Percentiles rank a stretch among this genome's conserved stretches.
Evolutionary conservation across 139 green algal species (phyloP).

Genomic region (Haematococcus lacustris): DNA sequence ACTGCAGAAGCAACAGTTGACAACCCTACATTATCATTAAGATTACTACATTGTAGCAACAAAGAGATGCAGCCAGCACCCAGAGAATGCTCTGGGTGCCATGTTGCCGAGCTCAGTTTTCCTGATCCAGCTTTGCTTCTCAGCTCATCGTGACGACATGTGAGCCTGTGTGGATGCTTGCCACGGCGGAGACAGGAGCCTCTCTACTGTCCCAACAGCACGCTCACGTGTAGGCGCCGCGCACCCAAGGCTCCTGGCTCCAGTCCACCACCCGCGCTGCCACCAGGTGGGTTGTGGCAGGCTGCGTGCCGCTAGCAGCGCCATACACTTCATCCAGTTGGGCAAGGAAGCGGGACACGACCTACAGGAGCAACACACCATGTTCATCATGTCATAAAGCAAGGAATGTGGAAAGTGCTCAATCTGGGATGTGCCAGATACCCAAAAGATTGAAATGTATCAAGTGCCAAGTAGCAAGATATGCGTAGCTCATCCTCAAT

Average conservation of each 20-base stretch:
- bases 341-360: slow-evolving; percentile 37
- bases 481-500: neutral
- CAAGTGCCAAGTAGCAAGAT: neutral
- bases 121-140: neutral
- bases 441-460: neutral
- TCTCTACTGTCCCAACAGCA: no score
- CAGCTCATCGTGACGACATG: neutral
- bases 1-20: no score
- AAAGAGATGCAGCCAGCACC: neutral
- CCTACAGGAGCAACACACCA: slow-evolving; percentile 1
- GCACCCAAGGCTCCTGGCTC: slow-evolving; percentile 50
- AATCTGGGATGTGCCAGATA: no score
- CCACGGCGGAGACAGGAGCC: no score
- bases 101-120: neutral
- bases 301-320: slow-evolving; percentile 12
- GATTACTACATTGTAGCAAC: no score
- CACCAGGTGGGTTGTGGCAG: slow-evolving; percentile 22
- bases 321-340: slow-evolving; percentile 76
- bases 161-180: neutral
- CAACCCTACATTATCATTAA: no score
- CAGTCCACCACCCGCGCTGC: slow-evolving; percentile 59
- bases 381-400: neutral
- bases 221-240: slow-evolving; percentile 66
- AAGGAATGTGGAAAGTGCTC: neutral
- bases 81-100: neutral